Base-by-base conservation (phyloP, 768 basidiomycete genomes). In the Nidularia sp. region DNA sequence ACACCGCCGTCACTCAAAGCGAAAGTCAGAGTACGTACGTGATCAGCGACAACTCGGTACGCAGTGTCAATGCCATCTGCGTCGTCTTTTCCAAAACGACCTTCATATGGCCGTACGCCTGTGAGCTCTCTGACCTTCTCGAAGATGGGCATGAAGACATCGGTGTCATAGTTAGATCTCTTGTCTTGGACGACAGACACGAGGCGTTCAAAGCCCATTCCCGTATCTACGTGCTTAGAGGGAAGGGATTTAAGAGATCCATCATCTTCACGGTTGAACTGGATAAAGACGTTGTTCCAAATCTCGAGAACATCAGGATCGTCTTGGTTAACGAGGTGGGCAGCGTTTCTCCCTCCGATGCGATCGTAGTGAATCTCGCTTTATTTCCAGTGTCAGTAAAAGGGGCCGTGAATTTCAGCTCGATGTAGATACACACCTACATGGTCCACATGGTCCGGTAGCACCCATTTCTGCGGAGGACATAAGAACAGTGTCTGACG, bases 231-330 rank as follows among this genome's bases (percentile, higher is more conserved):
- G 61, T 99, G 97, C 70, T 94, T 93, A 33, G 86, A 83, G 25
- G 97, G 97, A 10, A 99, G 80, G 1, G 81, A 54, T 49, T 80
- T 84, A 12, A 99, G 79, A 15, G 85, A 83, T 39, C 90, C 88
- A 52, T 95, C 90, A 43, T 84, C 81, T 68, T 98, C 96, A 45
- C 97, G 90, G 66, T 99, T 98, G 76, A 90, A 99, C 62, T 98
- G 95, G 64, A 99, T 98, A 67, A 98, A 99, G 52, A 99, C 97
- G 66, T 97, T 98, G 75, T 99, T 99, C 97, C 97, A 99, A 59
- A 99, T 95, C 70, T 96, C 93, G 53, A 99, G 80, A 6, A 99
- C 97, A 56, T 95, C 86, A 1, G 97, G 94, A 64, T 98, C 97
- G 66, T 99, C 97, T 60, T 86, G 79, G 67, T 99, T 98, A 58